phyloP scores from a whole-genome alignment of 352 stramenopile genomes.

The Phytophthora syringae region DNA sequence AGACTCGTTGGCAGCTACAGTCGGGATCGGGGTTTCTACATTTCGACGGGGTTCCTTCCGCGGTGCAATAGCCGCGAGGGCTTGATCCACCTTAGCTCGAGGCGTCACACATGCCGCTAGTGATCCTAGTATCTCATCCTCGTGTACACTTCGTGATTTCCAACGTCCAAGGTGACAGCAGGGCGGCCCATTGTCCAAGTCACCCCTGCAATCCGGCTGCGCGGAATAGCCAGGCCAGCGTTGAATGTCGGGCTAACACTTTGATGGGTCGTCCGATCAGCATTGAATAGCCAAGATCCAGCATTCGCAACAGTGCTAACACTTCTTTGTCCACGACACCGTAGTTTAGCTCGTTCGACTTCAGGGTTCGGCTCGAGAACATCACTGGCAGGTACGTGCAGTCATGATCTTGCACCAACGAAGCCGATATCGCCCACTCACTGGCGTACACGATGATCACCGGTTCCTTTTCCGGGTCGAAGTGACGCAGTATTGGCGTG shows the following conservation, averaged over 20 bases:
- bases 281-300: conserved; percentile 5
- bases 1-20: not conserved
- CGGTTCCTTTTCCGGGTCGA: too few relatives aligned
- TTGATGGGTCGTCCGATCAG: not conserved
- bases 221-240: not conserved
- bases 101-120: too few relatives aligned
- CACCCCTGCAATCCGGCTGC: not conserved
- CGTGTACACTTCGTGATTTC: too few relatives aligned
- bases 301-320: not conserved
- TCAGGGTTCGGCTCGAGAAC: conserved; percentile 1
- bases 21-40: not conserved
- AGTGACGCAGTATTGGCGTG: too few relatives aligned
- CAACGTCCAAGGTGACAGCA: not conserved
- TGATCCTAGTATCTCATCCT: not conserved
- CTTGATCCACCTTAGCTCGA: too few relatives aligned
- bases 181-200: not conserved
- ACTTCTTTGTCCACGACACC: conserved; percentile 14
- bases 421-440: not conserved
- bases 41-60: not conserved
- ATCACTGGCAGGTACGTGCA: not conserved
- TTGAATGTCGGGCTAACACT: not conserved
- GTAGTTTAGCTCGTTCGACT: conserved; percentile 11
- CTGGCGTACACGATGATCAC: too few relatives aligned
- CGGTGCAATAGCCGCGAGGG: not conserved
- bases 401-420: conserved; percentile 1